Percentiles rank a stretch among this genome's conserved stretches.
Conservation (phyloP, 2,329 filamentous ascomycete species). For the Apiospora koreana region DNA sequence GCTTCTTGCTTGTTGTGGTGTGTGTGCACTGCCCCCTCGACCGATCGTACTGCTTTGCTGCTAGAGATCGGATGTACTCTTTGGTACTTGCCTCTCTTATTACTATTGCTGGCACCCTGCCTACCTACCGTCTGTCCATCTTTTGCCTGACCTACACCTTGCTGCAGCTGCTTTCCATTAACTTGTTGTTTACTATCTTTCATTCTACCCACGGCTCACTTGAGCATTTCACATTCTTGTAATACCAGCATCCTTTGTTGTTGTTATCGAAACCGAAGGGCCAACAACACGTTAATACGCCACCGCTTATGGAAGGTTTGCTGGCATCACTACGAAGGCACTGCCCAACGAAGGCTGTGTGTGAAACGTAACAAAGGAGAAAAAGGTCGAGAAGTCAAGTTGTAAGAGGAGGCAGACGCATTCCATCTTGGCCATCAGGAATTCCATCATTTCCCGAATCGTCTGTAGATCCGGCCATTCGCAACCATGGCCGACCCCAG, state of each 20-base stretch:
- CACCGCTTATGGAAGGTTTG: constrained; percentile 1
- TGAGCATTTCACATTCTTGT: not conserved
- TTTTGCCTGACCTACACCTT: not conserved
- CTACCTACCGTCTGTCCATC: not conserved
- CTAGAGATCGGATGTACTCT: not conserved
- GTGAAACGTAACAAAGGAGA: not conserved
- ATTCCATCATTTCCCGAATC: not conserved
- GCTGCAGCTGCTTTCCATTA: not conserved
- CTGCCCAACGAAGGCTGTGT: not conserved
- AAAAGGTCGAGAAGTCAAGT: not conserved
- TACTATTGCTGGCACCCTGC: no score
- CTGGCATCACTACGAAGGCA: not conserved
- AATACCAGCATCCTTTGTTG: not conserved
- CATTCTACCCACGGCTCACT: not conserved
- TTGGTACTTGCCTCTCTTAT: not conserved
- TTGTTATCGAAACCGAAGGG: not conserved
- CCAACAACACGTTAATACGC: not conserved
- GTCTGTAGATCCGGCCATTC: not conserved
- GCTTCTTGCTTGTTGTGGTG: no score
- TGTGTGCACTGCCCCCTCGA: constrained; percentile 4
- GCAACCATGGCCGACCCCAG: constrained; percentile 11
- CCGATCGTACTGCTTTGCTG: not conserved
- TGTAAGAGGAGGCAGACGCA: not conserved
- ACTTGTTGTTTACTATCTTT: not conserved
- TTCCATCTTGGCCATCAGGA: not conserved